Percentiles rank a stretch among this genome's conserved stretches.
phyloP scores from a whole-genome alignment of 441 rosid species.

The Erodium chrysanthum region DNA sequence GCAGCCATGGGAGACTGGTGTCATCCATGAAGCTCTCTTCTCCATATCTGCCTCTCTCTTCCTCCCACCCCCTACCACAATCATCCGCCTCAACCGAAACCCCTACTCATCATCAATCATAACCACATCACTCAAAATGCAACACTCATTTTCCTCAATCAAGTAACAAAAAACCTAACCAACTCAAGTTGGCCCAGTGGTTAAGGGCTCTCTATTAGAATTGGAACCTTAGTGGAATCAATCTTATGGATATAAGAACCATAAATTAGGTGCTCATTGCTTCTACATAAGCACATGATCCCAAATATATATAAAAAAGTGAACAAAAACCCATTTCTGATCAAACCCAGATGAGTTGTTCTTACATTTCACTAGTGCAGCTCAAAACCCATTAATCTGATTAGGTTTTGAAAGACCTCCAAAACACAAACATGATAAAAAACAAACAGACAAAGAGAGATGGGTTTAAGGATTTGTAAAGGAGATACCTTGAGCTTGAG shows the following conservation, averaged over 20 bases:
- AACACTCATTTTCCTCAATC: background rate
- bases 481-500: constrained; percentile 32
- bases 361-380: background rate
- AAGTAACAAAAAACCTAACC: background rate
- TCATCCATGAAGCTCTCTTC: constrained; percentile 53
- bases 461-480: background rate
- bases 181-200: no score
- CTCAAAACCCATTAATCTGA: background rate
- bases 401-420: background rate
- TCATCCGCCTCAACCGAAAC: constrained; percentile 33
- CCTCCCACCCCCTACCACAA: constrained; percentile 24
- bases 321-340: background rate
- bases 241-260: no score
- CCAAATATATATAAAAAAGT: no score
- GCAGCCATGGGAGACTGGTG: constrained; percentile 54
- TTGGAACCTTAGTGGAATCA: no score
- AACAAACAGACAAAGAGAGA: background rate
- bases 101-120: constrained; percentile 25
- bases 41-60: constrained; percentile 17
- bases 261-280: no score
- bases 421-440: background rate
- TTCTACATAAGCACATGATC: no score
- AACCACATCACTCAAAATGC: background rate
- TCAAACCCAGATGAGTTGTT: background rate
- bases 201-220: no score